phyloP scores from a whole-genome alignment of 2,329 filamentous ascomycete genomes.

The Trichoderma polysporum region DNA sequence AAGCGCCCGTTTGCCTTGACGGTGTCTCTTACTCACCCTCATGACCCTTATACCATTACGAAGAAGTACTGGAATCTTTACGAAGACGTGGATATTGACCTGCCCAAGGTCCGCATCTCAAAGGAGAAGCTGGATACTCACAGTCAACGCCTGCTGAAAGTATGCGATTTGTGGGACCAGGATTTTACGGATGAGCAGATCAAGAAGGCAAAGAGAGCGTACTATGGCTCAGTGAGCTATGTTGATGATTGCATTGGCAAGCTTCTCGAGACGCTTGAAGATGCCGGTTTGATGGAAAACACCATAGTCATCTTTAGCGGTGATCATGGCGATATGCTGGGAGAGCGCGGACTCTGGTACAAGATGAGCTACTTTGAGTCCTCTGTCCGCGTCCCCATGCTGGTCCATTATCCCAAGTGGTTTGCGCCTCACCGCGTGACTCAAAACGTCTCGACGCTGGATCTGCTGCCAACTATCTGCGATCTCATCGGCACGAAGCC shows the following conservation, averaged over 20 bases:
- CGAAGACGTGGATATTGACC: conserved; percentile 80
- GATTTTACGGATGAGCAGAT: conserved; percentile 83
- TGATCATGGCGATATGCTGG: conserved; percentile 95
- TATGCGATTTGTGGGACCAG: conserved; percentile 82
- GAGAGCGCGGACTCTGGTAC: conserved; percentile 90
- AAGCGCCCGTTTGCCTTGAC: conserved; percentile 83
- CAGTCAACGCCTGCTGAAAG: conserved; percentile 81
- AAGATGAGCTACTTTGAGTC: conserved; percentile 98
- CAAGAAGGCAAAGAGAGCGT: conserved; percentile 79
- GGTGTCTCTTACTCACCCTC: conserved; percentile 88
- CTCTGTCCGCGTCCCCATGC: conserved; percentile 82
- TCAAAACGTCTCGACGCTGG: conserved; percentile 86
- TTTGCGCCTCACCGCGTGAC: conserved; percentile 75
- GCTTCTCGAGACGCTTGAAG: conserved; percentile 72
- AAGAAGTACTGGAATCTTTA: conserved; percentile 93
- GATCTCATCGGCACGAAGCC: conserved; percentile 75
- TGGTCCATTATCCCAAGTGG: conserved; percentile 75
- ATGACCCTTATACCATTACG: conserved; percentile 93
- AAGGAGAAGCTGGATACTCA: conserved; percentile 83
- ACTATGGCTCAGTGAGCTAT: conserved; percentile 91
- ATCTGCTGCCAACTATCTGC: conserved; percentile 84
- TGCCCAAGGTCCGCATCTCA: conserved; percentile 75
- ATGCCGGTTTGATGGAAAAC: conserved; percentile 77
- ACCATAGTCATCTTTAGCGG: conserved; percentile 92
- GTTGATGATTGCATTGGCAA: conserved; percentile 91